Base-by-base conservation (phyloP, 441 rosid genomes). In the Pelargonium myrrhifolium region DNA sequence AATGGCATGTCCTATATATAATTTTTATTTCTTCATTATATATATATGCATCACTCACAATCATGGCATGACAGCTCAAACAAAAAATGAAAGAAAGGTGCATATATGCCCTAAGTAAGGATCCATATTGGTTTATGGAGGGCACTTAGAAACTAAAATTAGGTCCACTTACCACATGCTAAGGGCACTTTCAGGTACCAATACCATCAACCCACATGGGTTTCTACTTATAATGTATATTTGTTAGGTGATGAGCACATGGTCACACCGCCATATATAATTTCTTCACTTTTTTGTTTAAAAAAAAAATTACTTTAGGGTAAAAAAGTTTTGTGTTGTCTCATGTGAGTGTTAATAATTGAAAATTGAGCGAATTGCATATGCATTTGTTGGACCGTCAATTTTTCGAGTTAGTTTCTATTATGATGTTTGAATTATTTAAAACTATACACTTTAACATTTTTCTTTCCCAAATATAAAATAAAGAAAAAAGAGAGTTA, bases 121-220 rank as follows among this genome's bases (percentile, higher is more conserved):
- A 40, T 42, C 56, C 49, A 28, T 66, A 51, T 59, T 59, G 21
- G 15, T 17, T 64, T 9, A 45, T 45, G 51, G 51, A 45, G 51
- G 51, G n/a, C 51, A 45, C 51, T 45, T 3, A 45, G 51, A 11
- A 45, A 45, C 45, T 58, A 58, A 37, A 37, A 66, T 63, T 63
- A 69, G 76, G 76, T 69, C 73, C 73, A 66, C 80, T 73, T 39
- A 47, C 75, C 77, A 70, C 76, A 67, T 72, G 76, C 68, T 12
- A 10, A 49, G 62, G 51, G 67, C 67, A 60, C 67, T 65, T 65
- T 49, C 63, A 3, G 60, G 68, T 15, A 53, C 35, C 61, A 9
- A 45, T 45, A 45, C 51, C 51, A 12, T 45, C 51, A 1, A 45
- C 51, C 51, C 51, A 45, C 51, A 45, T 45, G 51, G 51, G n/a